phyloP scores from a whole-genome alignment of 805 yeast species.

The Alloascoidea africana region DNA sequence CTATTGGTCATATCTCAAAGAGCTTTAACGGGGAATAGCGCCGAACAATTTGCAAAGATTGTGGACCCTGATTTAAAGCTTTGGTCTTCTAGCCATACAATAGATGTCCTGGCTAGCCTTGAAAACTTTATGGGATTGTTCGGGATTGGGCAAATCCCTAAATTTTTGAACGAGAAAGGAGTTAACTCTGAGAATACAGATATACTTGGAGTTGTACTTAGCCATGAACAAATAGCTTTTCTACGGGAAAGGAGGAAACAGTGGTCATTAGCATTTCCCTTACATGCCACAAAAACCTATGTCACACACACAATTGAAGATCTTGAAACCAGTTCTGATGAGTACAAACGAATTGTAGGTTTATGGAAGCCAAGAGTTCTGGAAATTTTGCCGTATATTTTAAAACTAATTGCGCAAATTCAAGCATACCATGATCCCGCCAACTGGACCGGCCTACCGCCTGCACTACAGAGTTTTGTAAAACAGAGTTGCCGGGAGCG shows the following conservation, averaged over 20 bases:
- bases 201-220: constrained; percentile 53
- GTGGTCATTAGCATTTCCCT: constrained; percentile 74
- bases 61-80: no score
- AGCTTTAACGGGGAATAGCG: no score
- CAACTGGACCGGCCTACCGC: constrained; percentile 65
- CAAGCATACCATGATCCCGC: constrained; percentile 74
- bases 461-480: constrained; percentile 67
- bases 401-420: constrained; percentile 59
- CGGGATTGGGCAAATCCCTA: constrained; percentile 71
- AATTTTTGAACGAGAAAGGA: constrained; percentile 54
- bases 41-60: no score
- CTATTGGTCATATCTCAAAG: no score
- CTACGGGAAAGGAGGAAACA: constrained; percentile 58
- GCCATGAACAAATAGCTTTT: constrained; percentile 52
- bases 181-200: constrained; percentile 53
- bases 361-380: constrained; percentile 71
- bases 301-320: constrained; percentile 74
- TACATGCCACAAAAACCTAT: constrained; percentile 67
- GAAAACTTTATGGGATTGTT: constrained; percentile 77
- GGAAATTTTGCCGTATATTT: constrained; percentile 64
- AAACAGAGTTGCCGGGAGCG: constrained; percentile 56
- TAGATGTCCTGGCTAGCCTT: no score
- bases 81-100: no score
- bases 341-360: constrained; percentile 41
- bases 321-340: constrained; percentile 50